Base-by-base conservation (phyloP, 345 rosid species). In the Pseudoturritis turrita region DNA sequence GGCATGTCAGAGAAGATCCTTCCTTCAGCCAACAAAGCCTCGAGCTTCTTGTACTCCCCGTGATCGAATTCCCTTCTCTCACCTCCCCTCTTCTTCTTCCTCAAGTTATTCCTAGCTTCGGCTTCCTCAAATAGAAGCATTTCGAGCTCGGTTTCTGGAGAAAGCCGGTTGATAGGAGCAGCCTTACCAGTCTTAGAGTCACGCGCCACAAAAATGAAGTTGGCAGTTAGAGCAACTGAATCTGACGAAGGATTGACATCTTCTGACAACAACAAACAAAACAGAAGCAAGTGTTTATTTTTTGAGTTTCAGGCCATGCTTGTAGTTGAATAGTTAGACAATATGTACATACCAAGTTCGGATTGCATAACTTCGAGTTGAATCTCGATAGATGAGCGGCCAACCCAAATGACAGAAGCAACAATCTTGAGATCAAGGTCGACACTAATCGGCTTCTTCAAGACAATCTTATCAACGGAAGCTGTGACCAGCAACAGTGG, bases 401-500 rank as follows among this genome's bases (percentile, higher is more conserved):
- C 97, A 60, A 91, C 93, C 97, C 93, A 91, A 74, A 86, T 82
- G 23, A 79, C 97, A 77, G 89, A 79, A 77, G 89, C 97, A 52
- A 82, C 88, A 21, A 83, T 86, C 76, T 86, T 86, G 53, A 91
- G 89, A 80, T 87, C 86, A 11, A 75, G 29, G 54, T 89, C 83
- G 22, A 91, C 90, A 57, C 85, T 82, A 35, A 91, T 85, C 0
- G 96, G 88, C 80, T 89, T 89, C 86, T 79, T 89, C 28, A 89
- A 78, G 35, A 85, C 92, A 60, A 91, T 89, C 83, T 79, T 85
- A 73, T 91, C 86, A n/a, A 89, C 97, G 14, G 97, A 86, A 64
- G 96, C 97, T 45, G 97, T 89, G 45, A 91, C 97, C 54, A 91
- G 78, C 83, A 91, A 72, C 18, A 87, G 81, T 21, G 93, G 97